Conservation (phyloP, 139 green algal species). For the Chlamydomonas schloesseri region DNA sequence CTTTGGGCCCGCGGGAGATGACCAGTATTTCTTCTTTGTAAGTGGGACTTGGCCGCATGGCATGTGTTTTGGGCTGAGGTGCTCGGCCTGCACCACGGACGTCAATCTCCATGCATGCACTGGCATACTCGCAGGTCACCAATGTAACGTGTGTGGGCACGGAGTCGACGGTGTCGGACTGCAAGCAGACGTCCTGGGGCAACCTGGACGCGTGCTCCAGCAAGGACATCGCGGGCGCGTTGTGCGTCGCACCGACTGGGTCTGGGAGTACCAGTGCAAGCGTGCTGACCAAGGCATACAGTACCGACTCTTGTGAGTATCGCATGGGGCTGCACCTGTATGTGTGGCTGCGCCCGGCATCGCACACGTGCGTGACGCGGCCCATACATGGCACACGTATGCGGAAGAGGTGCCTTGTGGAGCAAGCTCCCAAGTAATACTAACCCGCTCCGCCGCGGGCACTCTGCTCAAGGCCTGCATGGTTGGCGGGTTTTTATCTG, state of each 20-base stretch:
- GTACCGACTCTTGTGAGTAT: background rate
- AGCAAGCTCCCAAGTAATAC: too few relatives aligned
- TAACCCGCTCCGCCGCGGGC: too few relatives aligned
- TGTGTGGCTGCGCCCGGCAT: too few relatives aligned
- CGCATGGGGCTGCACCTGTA: background rate
- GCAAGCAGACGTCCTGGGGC: background rate
- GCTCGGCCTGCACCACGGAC: too few relatives aligned
- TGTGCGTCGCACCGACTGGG: background rate
- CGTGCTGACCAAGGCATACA: background rate
- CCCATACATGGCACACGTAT: too few relatives aligned
- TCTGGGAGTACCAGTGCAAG: background rate
- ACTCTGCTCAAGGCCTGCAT: too few relatives aligned
- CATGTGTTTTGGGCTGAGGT: too few relatives aligned
- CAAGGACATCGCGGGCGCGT: background rate
- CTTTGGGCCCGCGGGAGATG: background rate
- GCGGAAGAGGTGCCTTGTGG: too few relatives aligned
- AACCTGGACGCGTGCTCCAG: background rate
- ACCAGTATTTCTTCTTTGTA: slow-evolving; percentile 27
- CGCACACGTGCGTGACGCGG: too few relatives aligned
- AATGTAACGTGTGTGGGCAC: background rate
- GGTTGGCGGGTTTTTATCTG: too few relatives aligned
- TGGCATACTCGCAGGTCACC: background rate
- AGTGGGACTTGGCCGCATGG: too few relatives aligned
- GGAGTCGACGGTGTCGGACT: background rate
- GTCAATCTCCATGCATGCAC: too few relatives aligned